Conservation (phyloP, 768 basidiomycete species). For the Lyophyllum shimeji region DNA sequence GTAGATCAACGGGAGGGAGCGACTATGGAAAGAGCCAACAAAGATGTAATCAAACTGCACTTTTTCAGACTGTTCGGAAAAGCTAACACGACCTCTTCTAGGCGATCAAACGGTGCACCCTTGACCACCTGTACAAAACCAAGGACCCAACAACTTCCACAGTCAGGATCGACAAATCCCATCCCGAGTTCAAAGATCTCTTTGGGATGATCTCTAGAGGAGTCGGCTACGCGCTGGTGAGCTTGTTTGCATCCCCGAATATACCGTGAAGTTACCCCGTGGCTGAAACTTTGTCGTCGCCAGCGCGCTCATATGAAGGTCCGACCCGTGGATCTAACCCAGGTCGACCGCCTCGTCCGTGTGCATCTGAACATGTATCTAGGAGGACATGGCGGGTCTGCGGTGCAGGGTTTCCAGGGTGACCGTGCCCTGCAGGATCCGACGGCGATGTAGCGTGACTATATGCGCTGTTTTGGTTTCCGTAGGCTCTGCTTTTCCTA, state of each 20-base stretch:
- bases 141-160: slow-evolving; percentile 39
- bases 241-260: slow-evolving; percentile 15
- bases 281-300: slow-evolving; percentile 7
- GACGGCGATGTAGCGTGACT: not conserved
- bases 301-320: slow-evolving; percentile 45
- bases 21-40: slow-evolving; percentile 56
- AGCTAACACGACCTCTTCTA: slow-evolving; percentile 18
- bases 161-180: slow-evolving; percentile 38
- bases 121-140: slow-evolving; percentile 37
- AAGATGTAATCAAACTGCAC: slow-evolving; percentile 46
- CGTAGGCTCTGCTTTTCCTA: too few species aligned
- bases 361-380: slow-evolving; percentile 49
- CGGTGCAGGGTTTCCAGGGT: not conserved
- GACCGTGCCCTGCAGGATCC: not conserved
- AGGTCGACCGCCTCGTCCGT: slow-evolving; percentile 39
- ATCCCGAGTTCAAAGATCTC: slow-evolving; percentile 54
- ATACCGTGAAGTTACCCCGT: not conserved
- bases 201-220: slow-evolving; percentile 46
- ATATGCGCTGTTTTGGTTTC: too few species aligned
- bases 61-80: not conserved
- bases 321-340: slow-evolving; percentile 31
- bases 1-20: slow-evolving; percentile 17
- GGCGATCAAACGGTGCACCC: slow-evolving; percentile 44
- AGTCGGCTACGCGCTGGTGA: slow-evolving; percentile 49
- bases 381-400: slow-evolving; percentile 22